phyloP scores from a whole-genome alignment of 129 eudicot genomes.

The Lonicera japonica region DNA sequence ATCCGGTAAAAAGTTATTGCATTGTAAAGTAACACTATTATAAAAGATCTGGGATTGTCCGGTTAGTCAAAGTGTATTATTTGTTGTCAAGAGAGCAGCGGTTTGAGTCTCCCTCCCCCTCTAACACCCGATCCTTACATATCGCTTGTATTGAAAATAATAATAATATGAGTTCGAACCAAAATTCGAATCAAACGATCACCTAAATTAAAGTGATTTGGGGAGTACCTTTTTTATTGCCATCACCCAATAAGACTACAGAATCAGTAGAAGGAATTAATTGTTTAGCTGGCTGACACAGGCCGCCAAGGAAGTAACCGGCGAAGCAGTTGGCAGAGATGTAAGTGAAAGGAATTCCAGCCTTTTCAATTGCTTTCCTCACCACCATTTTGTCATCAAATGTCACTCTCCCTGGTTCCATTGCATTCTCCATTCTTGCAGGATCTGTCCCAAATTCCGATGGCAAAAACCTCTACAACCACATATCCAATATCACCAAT shows the following conservation, averaged over 20 bases:
- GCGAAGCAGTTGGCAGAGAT: slow-evolving; percentile 33
- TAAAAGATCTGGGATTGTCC: too few species aligned
- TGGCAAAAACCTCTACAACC: slow-evolving; percentile 21
- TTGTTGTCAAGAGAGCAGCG: too few species aligned
- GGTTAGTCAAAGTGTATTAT: too few species aligned
- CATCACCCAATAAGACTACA: slow-evolving; percentile 42
- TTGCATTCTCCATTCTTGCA: slow-evolving; percentile 23
- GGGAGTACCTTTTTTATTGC: slow-evolving; percentile 49
- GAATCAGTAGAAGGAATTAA: slow-evolving; percentile 48
- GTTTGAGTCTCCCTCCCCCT: too few species aligned
- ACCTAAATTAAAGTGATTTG: too few species aligned
- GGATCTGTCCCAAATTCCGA: slow-evolving; percentile 41
- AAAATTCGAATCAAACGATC: too few species aligned
- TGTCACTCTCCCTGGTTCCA: slow-evolving; percentile 29
- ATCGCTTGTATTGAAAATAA: too few species aligned
- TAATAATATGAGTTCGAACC: too few species aligned
- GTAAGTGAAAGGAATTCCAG: slow-evolving; percentile 21
- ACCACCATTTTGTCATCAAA: slow-evolving; percentile 33
- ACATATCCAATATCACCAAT: too few species aligned
- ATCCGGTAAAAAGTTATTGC: too few species aligned
- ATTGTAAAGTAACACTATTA: too few species aligned
- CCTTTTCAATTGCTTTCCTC: slow-evolving; percentile 28
- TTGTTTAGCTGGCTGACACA: slow-evolving; percentile 40
- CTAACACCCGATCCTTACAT: too few species aligned
- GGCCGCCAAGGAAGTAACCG: slow-evolving; percentile 46